These are phyloP conservation scores for Phlebiopsis flavidoalba DNA, from an alignment of 768 basidiomycete species.

Conservation along the genomic window DNA sequence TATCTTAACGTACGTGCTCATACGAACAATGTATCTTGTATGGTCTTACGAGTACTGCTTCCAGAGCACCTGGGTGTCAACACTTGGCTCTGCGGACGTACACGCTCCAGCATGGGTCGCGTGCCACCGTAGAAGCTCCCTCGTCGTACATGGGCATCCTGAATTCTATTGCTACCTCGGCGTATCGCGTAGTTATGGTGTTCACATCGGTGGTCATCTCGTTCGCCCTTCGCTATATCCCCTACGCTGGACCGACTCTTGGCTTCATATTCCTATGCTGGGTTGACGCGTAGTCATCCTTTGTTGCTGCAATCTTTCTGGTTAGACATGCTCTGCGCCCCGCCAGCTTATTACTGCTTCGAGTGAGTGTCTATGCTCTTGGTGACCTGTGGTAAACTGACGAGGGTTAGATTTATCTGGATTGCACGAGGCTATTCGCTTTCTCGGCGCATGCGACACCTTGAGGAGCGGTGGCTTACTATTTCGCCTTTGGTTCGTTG, in stretches of 20 bases:
- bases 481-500: conserved; percentile 71
- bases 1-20: conserved; percentile 65
- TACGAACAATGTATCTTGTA: not conserved
- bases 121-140: conserved; percentile 44
- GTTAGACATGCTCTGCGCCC: conserved; percentile 3
- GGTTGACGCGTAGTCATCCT: conserved; percentile 70
- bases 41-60: not conserved
- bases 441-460: conserved; percentile 59
- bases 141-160: conserved; percentile 67
- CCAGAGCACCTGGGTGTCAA: conserved; percentile 74
- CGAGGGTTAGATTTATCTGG: conserved; percentile 61
- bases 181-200: conserved; percentile 80
- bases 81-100: conserved; percentile 73
- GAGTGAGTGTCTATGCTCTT: conserved; percentile 48
- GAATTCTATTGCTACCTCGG: conserved; percentile 71
- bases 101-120: conserved; percentile 62
- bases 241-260: conserved; percentile 53
- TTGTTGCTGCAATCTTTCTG: not conserved
- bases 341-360: conserved; percentile 80
- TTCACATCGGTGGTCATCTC: conserved; percentile 69
- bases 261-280: conserved; percentile 78
- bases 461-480: conserved; percentile 90
- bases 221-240: conserved; percentile 57
- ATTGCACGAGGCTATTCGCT: conserved; percentile 68
- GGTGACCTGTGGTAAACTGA: not conserved